A percentile compares a stretch with the other conserved stretches of the same genome.
These are phyloP conservation scores for Leccinum barrowsii DNA, from an alignment of 768 basidiomycete species.

Conservation along the genomic window DNA sequence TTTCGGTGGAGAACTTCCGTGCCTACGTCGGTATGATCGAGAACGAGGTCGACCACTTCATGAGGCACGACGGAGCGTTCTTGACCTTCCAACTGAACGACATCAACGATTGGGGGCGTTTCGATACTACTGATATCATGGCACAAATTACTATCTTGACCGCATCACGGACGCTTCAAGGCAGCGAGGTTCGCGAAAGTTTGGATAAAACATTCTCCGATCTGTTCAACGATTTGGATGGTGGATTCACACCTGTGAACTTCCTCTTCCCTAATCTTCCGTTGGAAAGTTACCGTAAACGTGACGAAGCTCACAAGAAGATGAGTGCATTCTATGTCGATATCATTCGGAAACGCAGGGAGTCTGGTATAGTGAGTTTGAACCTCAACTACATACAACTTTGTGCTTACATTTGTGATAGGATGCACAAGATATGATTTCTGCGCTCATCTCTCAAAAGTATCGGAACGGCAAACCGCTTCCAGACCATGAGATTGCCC, in stretches of 20 bases:
- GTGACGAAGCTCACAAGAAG: constrained; percentile 87
- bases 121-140: constrained; percentile 70
- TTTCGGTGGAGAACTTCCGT: constrained; percentile 88
- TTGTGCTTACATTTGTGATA: constrained; percentile 28
- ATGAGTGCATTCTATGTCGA: constrained; percentile 92
- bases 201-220: constrained; percentile 85
- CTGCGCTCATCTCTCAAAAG: constrained; percentile 74
- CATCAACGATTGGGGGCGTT: constrained; percentile 73
- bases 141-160: constrained; percentile 94
- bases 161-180: constrained; percentile 90
- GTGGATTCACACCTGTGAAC: constrained; percentile 94
- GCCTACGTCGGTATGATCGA: constrained; percentile 80
- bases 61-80: constrained; percentile 65
- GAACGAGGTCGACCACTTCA: constrained; percentile 69
- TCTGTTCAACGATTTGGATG: constrained; percentile 85
- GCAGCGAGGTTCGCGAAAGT: constrained; percentile 75
- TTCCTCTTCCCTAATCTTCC: constrained; percentile 94
- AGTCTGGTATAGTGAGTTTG: constrained; percentile 39
- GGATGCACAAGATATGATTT: constrained; percentile 89
- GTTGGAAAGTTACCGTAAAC: constrained; percentile 80
- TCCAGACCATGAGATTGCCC: constrained; percentile 89
- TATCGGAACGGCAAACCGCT: constrained; percentile 80
- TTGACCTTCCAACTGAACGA: constrained; percentile 56
- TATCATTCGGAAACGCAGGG: constrained; percentile 74
- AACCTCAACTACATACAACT: neutral